Evolutionary conservation across 164 flowering plant genomes (phyloP), one percentile per base, ranked within the genome.

Genomic region (Echeveria elegans): DNA sequence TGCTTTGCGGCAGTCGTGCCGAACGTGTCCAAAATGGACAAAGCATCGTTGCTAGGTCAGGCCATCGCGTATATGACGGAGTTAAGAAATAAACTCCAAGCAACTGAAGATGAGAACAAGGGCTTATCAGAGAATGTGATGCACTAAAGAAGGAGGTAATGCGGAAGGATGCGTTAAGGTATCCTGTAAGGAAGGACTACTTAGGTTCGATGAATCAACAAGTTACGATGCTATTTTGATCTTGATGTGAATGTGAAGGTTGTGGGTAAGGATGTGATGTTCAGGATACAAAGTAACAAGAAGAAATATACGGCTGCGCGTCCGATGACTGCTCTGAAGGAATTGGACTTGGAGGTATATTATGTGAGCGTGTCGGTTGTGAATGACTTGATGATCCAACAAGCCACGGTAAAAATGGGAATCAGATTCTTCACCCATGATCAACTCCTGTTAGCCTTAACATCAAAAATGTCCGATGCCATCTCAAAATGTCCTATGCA

Each of bases 21-120:
- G 2, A 92, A 90, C 68, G 98, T 92, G 15, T 92, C 98, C 10
- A 92, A 88, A 64, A 92, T 90, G 96, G 98, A 92, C 75, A 92
- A 92, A 68, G 96, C 98, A 0, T 92, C 98, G 5, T 86, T 92
- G 8, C 86, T 92, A 1, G 92, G 91, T 0, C 97, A 92, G 66
- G 96, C 98, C 15, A 83, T 90, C 69, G 65, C 88, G 10, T 92
- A 88, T 75, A 92, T 92, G 64, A 82, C 81, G 14, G 98, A 92
- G 80, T 80, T 92, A 9, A 79, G 66, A 40, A 21, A 71, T 0
- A 90, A 88, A 80, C 80, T 90, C 10, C 82, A 83, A 58, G 65
- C 37, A 0, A 30, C 75, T 0, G 92, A 90, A 41, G 73, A 81
- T 0, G 90, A 86, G 1, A 87, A 79, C 91, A 86, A 23, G 82